Base-by-base conservation (phyloP, 2,329 filamentous ascomycete species). In the Paramyrothecium roridum region DNA sequence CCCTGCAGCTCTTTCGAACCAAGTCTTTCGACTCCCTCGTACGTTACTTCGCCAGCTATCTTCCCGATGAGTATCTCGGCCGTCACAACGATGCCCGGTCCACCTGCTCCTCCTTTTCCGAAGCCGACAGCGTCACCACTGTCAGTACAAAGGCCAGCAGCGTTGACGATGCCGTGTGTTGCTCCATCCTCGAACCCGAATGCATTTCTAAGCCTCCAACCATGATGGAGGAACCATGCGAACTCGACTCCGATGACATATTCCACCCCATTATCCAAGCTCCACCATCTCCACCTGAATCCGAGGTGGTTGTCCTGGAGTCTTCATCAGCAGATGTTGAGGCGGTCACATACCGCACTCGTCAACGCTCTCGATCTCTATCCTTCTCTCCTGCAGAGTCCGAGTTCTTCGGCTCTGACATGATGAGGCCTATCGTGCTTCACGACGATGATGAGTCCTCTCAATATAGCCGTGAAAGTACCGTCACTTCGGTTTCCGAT, bases 1-100 rank as follows among this genome's bases (percentile, higher is more conserved):
- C 82, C 23, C 65, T 84, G 26, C 82, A 85, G 64, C 78, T 85
- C 54, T 85, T 85, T 64, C 79, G 82, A 16, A 82, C 81, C 11
- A 79, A 75, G 62, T 84, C 81, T 2, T 78, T 84, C 54, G 82
- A 85, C 67, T 84, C 82, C 19, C 79, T 85, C 57, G 80, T 85
- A 58, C 76, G 81, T 59, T 84, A 82, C 65, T 85, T 84, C 67
- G 74, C 80, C 20, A 84, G 80, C 50, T 85, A 85, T 59, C 76
- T 85, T 8, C 81, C 82, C 23, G 70, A 77, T 12, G 72, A 78
- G 57, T 79, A 81, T 56, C 66, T 75, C 2, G 63, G 69, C 43
- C 79, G 75, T 69, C 71, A 78, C 54, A 67, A 67, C 21, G 54
- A 61, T 22, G 57, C 61, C 54, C 69, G 70, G 55, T 67, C 70